Base-by-base conservation (phyloP, 2,329 filamentous ascomycete genomes). In the Nectriaceae sp. region DNA sequence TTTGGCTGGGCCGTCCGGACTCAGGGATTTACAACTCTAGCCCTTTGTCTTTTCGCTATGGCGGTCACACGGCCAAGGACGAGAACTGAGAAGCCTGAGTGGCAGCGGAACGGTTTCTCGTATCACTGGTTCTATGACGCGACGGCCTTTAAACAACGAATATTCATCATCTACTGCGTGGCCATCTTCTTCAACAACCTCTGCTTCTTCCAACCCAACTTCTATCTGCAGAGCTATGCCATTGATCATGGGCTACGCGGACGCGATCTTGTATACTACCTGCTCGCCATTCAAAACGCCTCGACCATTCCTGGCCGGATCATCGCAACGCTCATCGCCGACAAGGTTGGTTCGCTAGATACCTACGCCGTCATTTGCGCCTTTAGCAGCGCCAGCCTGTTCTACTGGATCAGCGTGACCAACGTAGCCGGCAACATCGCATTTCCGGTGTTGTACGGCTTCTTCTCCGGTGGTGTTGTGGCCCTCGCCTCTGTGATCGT, bases 281-380 rank as follows among this genome's bases (percentile, higher is more conserved):
- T 80, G 21, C 64, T 81, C 5, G 66, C 78, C 2, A 75, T 80
- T 42, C 69, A 80, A 37, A 81, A 80, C 60, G 76, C 73, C 1
- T 70, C 75, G 1, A 76, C 76, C 0, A 67, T 79, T 5, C 67
- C 76, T 5, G 78, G 79, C 0, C 72, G 79, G 8, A 64, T 80
- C 1, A 59, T 78, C 1, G 75, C 75, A 0, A 71, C 72, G 3
- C 66, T 75, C 13, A 51, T 79, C 5, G 74, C 74, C 0, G 70
- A 73, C 42, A 61, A 58, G 24, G 50, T 74, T 36, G 75, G 75
- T 1, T 64, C 71, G 2, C 52, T 78, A 11, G 70, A 76, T 46
- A 68, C 70, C 2, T 69, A 73, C 52, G 60, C 74, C 15, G 64
- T 67, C 4, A 61, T 68, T 4, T 62, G 65, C n/a, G 61, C 67